Conservation (phyloP, 2,329 filamentous ascomycete genomes). For the Exserohilum rostratum region DNA sequence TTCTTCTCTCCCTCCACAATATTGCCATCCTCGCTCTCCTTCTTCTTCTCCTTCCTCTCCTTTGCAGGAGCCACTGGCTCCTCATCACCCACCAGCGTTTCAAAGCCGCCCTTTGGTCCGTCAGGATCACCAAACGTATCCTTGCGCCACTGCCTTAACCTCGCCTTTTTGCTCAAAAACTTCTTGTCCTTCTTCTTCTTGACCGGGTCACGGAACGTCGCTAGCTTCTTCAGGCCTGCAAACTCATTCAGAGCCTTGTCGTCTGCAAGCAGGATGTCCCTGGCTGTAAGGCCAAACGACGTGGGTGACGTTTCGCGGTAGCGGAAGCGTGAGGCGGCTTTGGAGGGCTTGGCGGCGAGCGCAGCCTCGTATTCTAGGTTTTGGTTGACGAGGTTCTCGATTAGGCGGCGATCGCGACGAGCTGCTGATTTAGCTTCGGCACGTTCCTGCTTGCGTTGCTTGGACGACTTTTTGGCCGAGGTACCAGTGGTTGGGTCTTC, state of each 20-base stretch:
- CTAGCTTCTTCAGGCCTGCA: constrained; percentile 92
- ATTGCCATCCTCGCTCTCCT: constrained; percentile 14
- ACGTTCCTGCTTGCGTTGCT: constrained; percentile 56
- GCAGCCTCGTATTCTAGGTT: constrained; percentile 75
- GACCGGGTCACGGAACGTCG: constrained; percentile 82
- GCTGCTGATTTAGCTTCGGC: constrained; percentile 70
- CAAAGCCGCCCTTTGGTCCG: constrained; percentile 54
- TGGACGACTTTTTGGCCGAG: constrained; percentile 47
- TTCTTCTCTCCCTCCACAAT: constrained; percentile 30
- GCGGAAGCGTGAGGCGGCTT: constrained; percentile 69
- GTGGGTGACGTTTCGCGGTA: constrained; percentile 94
- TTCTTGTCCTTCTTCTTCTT: constrained; percentile 92
- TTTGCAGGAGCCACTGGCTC: not conserved
- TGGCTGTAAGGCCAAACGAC: constrained; percentile 84
- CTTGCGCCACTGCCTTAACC: constrained; percentile 83
- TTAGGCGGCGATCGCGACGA: constrained; percentile 79
- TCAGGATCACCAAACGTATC: constrained; percentile 69
- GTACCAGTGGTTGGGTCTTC: constrained; percentile 11
- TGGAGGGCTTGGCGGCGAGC: constrained; percentile 57
- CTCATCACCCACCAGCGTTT: constrained; percentile 27
- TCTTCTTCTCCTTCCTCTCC: not conserved
- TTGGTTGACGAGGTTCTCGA: constrained; percentile 85
- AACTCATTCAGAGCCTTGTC: constrained; percentile 88
- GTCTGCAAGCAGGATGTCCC: constrained; percentile 89
- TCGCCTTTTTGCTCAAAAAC: constrained; percentile 87